Base-by-base conservation (phyloP, 768 basidiomycete genomes). In the Cystobasidium tubakii region DNA sequence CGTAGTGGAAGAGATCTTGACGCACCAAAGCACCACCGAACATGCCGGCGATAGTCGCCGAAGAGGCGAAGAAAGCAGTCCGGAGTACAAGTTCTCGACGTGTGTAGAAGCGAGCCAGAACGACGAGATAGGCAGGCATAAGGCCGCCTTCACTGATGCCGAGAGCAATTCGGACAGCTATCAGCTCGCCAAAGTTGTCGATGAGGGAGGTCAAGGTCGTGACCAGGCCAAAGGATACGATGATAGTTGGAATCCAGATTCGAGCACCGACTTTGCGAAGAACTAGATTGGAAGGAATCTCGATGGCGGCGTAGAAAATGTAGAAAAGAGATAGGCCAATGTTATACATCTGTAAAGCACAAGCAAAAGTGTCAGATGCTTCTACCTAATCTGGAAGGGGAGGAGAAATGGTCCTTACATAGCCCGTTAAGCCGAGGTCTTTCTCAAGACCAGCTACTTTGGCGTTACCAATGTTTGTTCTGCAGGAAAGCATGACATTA, bases 21-120 rank as follows among this genome's bases (percentile, higher is more conserved):
- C 13, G 10, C 27, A 67, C 74, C 34, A 75, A 27, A 25, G 71
- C 34, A 27, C 74, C 74, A 13, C 74, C 74, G 23, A 75, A 62
- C 23, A 62, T 66, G 34, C 74, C 74, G 29, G 74, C 74, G 25
- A 73, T 33, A 1, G 60, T 53, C 1, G 69, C 66, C 25, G 69
- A 33, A 1, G 23, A 29, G 17, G 54, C 74, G 44, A 72, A 75
- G 70, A 72, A 44, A 25, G 74, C 67, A 23, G 63, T 73, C 1
- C 74, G 66, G 34, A 75, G 67, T 13, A 75, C 70, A 6, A 50
- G 46, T 53, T 75, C 74, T 4, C 54, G 33, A 33, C 62, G 54
- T n/a, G 73, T 75, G 70, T 75, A 75, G 62, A 75, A 75, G 27
- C 74, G 70, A 10, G 69, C 43, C 7, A 75, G 70, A 17, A 75